These are phyloP conservation scores for Parmelia sp. DNA, from an alignment of 495 filamentous ascomycete genomes.

Conservation along the genomic window DNA sequence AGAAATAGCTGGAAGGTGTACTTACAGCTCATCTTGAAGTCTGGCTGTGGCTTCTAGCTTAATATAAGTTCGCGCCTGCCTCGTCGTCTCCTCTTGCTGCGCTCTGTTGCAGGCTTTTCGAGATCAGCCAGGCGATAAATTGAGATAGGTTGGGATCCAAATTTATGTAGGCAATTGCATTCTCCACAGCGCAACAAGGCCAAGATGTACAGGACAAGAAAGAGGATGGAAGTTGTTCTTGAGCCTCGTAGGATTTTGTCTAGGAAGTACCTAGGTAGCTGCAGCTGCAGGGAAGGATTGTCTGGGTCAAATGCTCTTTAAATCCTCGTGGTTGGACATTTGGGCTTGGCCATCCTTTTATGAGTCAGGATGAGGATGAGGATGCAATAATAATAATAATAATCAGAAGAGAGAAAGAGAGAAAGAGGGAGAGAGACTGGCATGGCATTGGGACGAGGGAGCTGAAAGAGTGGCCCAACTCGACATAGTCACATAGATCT, in stretches of 20 bases:
- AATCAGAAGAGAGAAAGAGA: neutral
- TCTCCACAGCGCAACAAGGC: neutral
- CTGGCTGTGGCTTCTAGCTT: slow-evolving; percentile 20
- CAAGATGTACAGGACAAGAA: neutral
- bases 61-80: slow-evolving; percentile 21
- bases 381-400: too few relatives aligned
- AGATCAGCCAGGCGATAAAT: neutral
- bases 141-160: too few relatives aligned
- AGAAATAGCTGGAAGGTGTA: slow-evolving; percentile 23
- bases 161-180: neutral
- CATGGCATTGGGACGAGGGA: neutral
- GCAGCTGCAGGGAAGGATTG: neutral
- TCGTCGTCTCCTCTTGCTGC: slow-evolving; percentile 26
- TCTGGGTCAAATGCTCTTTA: neutral
- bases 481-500: too few relatives aligned
- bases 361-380: neutral
- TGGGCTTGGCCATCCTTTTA: neutral
- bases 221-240: neutral
- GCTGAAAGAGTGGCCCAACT: neutral
- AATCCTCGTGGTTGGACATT: neutral
- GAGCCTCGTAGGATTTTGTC: neutral
- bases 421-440: too few relatives aligned
- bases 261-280: neutral
- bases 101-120: neutral
- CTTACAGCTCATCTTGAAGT: slow-evolving; percentile 44